Evolutionary conservation across 2,329 filamentous ascomycete species (phyloP), one percentile per base, ranked within the genome.

Genomic region (Botryotinia calthae): DNA sequence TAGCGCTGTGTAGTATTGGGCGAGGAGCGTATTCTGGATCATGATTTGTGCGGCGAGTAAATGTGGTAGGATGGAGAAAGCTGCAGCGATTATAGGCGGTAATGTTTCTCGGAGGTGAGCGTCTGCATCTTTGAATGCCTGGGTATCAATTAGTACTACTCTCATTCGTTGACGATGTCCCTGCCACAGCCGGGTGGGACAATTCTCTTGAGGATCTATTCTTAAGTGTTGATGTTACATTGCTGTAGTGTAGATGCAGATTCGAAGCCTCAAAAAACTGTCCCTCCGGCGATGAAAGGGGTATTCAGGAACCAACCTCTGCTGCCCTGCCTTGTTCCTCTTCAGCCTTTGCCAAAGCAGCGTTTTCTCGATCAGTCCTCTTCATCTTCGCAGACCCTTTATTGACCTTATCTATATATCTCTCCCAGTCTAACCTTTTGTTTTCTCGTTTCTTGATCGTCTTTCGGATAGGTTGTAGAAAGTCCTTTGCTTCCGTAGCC

Each of bases 381-480:
- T 88, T 90, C 34, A 87, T 84, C 81, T 96, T 96, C 80, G 90
- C 90, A 76, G 89, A 85, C 58, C 90, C 86, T 77, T 88, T 89
- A 79, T 92, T 90, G 51, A 90, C 89, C 75, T 90, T 89, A 77
- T 90, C 88, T 81, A 93, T 90, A 76, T 90, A 90, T 77, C 92
- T 89, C 82, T 97, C 94, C 79, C 90, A 96, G 80, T 97, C 94
- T 73, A 95, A 81, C 70, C 93, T 91, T 82, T 90, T 93, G 78
- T 95, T 92, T 80, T 96, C 93, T 64, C 94, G 86, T 82, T 93
- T 94, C 83, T 95, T 96, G 79, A 97, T 93, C 1, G 90, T 91
- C 83, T 94, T 96, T 79, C 92, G 90, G 80, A 96, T 86, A 2
- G 91, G 90, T 76, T 90, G 88, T 74, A 95, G 85, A 71, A 84